Evolutionary conservation across 1,139 yeast species (phyloP), one percentile per base, ranked within the genome.

Genomic region (Debaryomyces psychrophilus): DNA sequence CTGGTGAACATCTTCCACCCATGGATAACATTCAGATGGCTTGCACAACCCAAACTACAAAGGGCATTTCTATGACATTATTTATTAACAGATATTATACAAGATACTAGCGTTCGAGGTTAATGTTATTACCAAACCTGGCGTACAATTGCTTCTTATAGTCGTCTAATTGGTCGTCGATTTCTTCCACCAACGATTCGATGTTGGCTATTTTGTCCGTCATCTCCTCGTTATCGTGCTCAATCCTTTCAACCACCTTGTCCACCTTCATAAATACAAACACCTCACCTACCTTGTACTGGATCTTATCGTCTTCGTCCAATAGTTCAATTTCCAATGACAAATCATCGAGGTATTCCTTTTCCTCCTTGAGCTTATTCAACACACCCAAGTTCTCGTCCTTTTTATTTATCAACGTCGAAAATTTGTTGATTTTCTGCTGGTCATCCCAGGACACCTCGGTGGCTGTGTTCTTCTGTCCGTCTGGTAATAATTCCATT

Each of bases 361-460:
- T 88, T 59, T 90, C 97, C 47, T 81, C 78, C 55, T 77, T 73
- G 50, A 76, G 73, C 46, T 70, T 69, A 29, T 71, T 68, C 40
- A 88, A 71, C 42, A 74, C 74, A n/a, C 68, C 77, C 37, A 76
- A 72, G 22, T 82, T 63, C 26, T 75, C 76, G 54, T 87, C 89
- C 56, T 85, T 82, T 50, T 85, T 81, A 53, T 82, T 74, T 51
- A 90, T 88, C 51, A 90, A 75, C 44, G 90, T 85, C 20, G 97
- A 89, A 60, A 93, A 93, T 61, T 83, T 82, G 65, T 93, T 93
- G 70, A 93, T 93, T 60, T 81, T 81, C 61, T 87, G 84, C 69
- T 93, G 99, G 64, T 93, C 98, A 50, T 81, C 90, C 83, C 92
- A 87, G 23, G 83, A 73, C 22, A 93, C 99, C 59, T 89, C 95